phyloP scores from a whole-genome alignment of 2,329 filamentous ascomycete species.

The Helicocarpus griseus region DNA sequence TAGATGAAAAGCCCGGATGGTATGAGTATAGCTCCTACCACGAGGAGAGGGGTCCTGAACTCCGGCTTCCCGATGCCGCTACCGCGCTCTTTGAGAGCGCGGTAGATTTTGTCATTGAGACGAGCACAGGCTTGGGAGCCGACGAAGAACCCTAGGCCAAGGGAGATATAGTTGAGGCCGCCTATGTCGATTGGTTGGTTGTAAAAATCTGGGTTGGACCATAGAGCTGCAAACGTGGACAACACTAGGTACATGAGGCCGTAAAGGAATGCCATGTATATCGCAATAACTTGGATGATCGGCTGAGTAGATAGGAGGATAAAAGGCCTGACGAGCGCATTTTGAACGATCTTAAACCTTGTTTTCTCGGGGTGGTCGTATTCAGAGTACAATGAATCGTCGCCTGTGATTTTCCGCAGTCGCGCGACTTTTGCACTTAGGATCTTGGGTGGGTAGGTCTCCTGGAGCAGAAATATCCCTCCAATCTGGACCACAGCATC shows the following conservation, averaged over 20 bases:
- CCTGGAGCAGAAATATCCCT: slow-evolving; percentile 53
- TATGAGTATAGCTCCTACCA: slow-evolving; percentile 45
- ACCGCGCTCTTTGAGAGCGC: background rate
- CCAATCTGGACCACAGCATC: slow-evolving; percentile 51
- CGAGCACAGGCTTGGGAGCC: slow-evolving; percentile 39
- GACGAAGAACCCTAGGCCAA: slow-evolving; percentile 53
- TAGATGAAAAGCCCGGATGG: slow-evolving; percentile 50
- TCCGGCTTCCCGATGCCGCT: background rate
- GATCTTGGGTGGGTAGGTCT: slow-evolving; percentile 58
- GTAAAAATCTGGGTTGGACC: slow-evolving; percentile 40
- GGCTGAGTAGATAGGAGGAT: slow-evolving; percentile 48
- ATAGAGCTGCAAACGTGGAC: slow-evolving; percentile 52
- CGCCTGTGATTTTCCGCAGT: slow-evolving; percentile 26
- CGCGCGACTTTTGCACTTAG: slow-evolving; percentile 47
- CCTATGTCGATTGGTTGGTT: slow-evolving; percentile 46
- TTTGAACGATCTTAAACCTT: slow-evolving; percentile 21
- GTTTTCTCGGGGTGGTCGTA: slow-evolving; percentile 23
- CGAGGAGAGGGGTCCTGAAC: slow-evolving; percentile 45
- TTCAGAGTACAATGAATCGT: slow-evolving; percentile 13
- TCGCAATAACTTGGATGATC: slow-evolving; percentile 47
- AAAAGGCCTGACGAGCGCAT: slow-evolving; percentile 45
- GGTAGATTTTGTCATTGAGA: slow-evolving; percentile 11
- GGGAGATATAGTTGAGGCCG: slow-evolving; percentile 54
- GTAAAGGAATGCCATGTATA: slow-evolving; percentile 51
- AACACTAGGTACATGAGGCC: slow-evolving; percentile 53